These are phyloP conservation scores for Alternaria rosae DNA, from an alignment of 2,329 filamentous ascomycete species.

Conservation along the genomic window DNA sequence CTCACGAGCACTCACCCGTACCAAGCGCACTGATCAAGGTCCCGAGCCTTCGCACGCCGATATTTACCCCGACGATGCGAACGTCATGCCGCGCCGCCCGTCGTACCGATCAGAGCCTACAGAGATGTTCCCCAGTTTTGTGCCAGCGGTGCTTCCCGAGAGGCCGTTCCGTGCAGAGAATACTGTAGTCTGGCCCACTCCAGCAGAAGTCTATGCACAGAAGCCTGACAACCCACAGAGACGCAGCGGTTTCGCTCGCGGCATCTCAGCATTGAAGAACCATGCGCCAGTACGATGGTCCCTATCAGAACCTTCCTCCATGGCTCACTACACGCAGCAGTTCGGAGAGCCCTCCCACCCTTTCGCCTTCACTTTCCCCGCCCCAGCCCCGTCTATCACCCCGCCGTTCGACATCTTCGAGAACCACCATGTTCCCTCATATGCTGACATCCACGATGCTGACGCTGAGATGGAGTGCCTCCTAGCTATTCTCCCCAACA, in stretches of 20 bases:
- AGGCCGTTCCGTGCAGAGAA: slow-evolving; percentile 4
- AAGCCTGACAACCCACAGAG: background rate
- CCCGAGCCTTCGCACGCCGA: slow-evolving; percentile 40
- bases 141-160: background rate
- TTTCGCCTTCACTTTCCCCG: background rate
- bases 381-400: background rate
- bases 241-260: background rate
- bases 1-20: slow-evolving; percentile 16
- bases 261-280: background rate
- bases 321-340: background rate
- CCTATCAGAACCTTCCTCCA: background rate
- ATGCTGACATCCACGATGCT: slow-evolving; percentile 15
- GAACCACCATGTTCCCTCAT: slow-evolving; percentile 11
- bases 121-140: background rate
- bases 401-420: slow-evolving; percentile 11
- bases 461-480: slow-evolving; percentile 19
- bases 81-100: slow-evolving; percentile 6
- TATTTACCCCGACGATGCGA: slow-evolving; percentile 42
- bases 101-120: background rate
- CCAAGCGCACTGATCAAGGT: slow-evolving; percentile 40
- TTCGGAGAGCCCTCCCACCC: background rate
- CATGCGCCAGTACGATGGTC: background rate
- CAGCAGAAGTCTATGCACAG: slow-evolving; percentile 21
- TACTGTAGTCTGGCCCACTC: slow-evolving; percentile 24
- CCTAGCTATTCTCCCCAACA: slow-evolving; percentile 10